phyloP scores from a whole-genome alignment of 2,329 filamentous ascomycete species.

The Coniochaeta ligniaria region DNA sequence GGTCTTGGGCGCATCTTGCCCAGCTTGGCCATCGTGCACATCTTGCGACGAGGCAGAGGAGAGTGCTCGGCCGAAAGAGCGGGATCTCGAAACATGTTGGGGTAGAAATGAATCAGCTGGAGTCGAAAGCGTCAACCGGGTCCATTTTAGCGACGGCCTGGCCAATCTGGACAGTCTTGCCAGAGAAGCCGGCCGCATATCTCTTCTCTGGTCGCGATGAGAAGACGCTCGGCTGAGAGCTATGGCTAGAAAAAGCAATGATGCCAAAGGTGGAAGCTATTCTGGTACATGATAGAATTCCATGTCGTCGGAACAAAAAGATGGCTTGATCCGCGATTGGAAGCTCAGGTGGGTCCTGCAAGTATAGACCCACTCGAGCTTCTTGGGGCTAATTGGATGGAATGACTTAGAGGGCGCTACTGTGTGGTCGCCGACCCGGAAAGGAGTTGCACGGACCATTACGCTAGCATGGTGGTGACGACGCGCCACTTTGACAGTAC shows the following conservation, averaged over 20 bases:
- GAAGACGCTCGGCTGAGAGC: neutral
- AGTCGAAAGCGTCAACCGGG: neutral
- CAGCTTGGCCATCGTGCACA: neutral
- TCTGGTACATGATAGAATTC: neutral
- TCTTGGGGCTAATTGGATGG: no score
- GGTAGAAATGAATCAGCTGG: neutral
- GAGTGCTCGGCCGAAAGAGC: slow-evolving; percentile 3
- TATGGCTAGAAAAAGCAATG: neutral
- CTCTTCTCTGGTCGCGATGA: neutral
- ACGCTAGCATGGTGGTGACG: no score
- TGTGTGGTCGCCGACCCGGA: no score
- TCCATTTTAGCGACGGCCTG: neutral
- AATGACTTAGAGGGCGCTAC: no score
- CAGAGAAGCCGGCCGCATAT: slow-evolving; percentile 1
- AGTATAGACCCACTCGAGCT: neutral
- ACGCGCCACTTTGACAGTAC: no score
- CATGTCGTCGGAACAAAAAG: neutral
- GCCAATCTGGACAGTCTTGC: slow-evolving; percentile 1
- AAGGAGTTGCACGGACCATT: no score
- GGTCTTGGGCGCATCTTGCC: slow-evolving; percentile 26
- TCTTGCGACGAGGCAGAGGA: neutral
- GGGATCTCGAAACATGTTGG: neutral
- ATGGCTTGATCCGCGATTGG: neutral
- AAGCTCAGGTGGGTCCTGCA: neutral
- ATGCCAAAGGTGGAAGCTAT: neutral